Conservation (phyloP, 2,329 filamentous ascomycete species). For the Ophiostoma triangulosporum region DNA sequence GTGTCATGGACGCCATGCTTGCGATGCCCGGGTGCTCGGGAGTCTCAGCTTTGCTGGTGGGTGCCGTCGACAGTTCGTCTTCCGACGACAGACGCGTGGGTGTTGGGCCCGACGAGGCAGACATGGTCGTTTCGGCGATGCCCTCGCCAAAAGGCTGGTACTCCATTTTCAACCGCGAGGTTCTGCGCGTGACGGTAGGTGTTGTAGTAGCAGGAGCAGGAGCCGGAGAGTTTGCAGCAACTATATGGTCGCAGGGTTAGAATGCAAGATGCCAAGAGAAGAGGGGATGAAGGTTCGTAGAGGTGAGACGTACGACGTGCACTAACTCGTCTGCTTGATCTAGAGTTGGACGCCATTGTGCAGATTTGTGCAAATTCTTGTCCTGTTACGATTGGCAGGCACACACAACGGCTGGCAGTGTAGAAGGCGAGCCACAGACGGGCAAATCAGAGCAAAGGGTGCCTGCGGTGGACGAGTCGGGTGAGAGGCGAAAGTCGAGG, state of each 20-base stretch:
- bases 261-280: neutral
- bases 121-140: constrained; percentile 17
- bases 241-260: neutral
- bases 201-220: neutral
- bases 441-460: neutral
- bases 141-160: constrained; percentile 6
- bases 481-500: too few relatives aligned
- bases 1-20: constrained; percentile 9
- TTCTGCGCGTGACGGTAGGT: constrained; percentile 2
- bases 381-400: neutral
- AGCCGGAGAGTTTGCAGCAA: neutral
- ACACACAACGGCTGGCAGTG: neutral
- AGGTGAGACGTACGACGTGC: constrained; percentile 4
- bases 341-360: neutral
- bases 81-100: constrained; percentile 22
- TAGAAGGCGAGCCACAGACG: neutral
- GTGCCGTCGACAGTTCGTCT: constrained; percentile 29
- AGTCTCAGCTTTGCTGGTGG: constrained; percentile 29
- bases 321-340: constrained; percentile 3
- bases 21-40: constrained; percentile 19
- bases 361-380: neutral
- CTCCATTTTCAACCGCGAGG: neutral
- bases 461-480: too few relatives aligned
- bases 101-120: constrained; percentile 24
- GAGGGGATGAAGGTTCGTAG: too few relatives aligned